Evolutionary conservation across 2,329 filamentous ascomycete species (phyloP), one percentile per base, ranked within the genome.

Genomic region (Nemania serpens): DNA sequence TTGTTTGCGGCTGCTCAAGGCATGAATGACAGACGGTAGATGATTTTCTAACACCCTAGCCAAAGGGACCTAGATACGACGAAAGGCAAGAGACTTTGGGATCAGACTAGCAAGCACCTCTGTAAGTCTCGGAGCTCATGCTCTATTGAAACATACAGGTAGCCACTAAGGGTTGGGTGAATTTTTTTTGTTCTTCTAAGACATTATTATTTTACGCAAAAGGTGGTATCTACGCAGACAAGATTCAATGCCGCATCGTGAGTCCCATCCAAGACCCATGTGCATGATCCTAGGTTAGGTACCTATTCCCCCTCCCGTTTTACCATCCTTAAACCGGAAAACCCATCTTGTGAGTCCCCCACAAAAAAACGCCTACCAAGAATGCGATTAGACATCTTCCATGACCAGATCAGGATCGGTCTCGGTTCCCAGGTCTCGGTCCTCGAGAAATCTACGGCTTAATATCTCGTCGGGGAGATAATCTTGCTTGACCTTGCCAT

Each of bases 401-500:
- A 79, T 79, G 55, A 75, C 76, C 69, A 90, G 68, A 65, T 91
- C 89, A 33, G 85, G 84, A 76, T 99, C 95, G 20, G 94, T 75
- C 69, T 89, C 86, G 0, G 84, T 88, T 1, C 94, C 94, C 59
- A 99, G 74, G 75, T 98, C 90, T 43, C 82, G 78, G 4, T 93
- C 87, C 71, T 96, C 92, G 39, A 98, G 75, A 71, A 98, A 98
- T 18, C 71, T 80, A 49, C 90, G 82, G 0, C 88, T 92, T 37
- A 80, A 74, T 7, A 99, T 75, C 57, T 84, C 84, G 11, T 91
- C 88, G 0, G 95, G 95, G n/a, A 99, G 76, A 75, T 98, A 99
- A 22, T 93, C 90, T 78, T 99, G 95, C 65, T 81, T 84, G 0
- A 98, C 94, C 68, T 79, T 85, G 0, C 95, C 95, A 62, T 93